These are phyloP conservation scores for Aureobasidium sp. DNA, from an alignment of 2,329 filamentous ascomycete genomes.

Conservation along the genomic window DNA sequence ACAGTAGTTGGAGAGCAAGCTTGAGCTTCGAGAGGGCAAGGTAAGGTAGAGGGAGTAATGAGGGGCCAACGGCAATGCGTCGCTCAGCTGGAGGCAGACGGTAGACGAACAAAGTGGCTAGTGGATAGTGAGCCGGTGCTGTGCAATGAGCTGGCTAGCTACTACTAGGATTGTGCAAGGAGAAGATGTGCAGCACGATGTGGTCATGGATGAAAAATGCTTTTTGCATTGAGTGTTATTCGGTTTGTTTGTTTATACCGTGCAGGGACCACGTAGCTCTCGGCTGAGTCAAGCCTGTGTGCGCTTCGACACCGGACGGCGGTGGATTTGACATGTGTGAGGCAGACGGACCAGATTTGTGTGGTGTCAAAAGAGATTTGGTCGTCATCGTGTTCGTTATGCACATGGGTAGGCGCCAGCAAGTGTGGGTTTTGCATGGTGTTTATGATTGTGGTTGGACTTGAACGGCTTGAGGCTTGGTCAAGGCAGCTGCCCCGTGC, in stretches of 20 bases:
- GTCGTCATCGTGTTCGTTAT: conserved; percentile 5
- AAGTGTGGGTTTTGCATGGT: neutral
- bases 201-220: neutral
- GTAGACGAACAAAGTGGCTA: conserved; percentile 6
- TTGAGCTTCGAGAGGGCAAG: neutral
- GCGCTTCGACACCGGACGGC: neutral
- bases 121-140: neutral
- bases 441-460: conserved; percentile 1
- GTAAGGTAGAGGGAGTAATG: conserved; percentile 1
- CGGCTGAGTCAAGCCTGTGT: neutral
- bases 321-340: conserved; percentile 4
- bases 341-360: neutral
- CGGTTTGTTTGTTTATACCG: neutral
- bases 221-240: neutral
- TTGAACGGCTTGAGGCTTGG: neutral
- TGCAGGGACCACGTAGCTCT: neutral
- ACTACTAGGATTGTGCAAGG: neutral
- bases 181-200: neutral
- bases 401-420: neutral
- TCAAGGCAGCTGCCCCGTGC: neutral
- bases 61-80: conserved; percentile 3
- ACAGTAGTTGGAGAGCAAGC: neutral
- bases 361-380: conserved; percentile 5
- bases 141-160: neutral
- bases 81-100: neutral